Evolutionary conservation across 257 asterid species (phyloP).

Genomic region (Forsythia viridissima): DNA sequence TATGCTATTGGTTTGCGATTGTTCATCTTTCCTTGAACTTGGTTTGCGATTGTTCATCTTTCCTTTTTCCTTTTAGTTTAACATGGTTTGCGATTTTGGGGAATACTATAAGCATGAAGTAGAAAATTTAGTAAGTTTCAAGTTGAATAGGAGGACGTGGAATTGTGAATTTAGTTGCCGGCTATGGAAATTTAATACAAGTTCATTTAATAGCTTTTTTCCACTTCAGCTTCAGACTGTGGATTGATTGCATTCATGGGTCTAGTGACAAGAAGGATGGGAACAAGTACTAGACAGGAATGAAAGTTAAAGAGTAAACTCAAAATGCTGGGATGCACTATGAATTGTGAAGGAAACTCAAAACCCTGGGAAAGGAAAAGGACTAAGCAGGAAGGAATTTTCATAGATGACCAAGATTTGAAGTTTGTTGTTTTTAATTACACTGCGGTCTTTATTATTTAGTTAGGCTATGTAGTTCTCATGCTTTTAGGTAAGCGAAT

Average conservation of each 20-base stretch:
- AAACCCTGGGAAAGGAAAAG: background rate
- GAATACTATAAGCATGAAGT: background rate
- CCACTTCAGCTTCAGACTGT: background rate
- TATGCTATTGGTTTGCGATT: background rate
- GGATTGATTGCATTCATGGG: background rate
- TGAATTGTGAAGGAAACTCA: background rate
- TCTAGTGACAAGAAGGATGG: background rate
- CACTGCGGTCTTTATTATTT: slow-evolving; percentile 4
- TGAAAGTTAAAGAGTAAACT: background rate
- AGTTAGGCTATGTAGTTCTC: background rate
- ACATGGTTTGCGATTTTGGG: background rate
- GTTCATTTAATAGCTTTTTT: background rate
- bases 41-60: background rate
- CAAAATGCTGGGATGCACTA: background rate
- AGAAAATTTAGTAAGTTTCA: background rate
- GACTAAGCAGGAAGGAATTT: background rate
- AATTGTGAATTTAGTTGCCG: background rate
- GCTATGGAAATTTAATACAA: background rate
- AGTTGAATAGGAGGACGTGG: background rate
- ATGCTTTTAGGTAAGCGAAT: background rate
- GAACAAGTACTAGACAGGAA: background rate
- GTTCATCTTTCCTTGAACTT: background rate
- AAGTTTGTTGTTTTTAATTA: background rate
- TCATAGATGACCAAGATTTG: background rate
- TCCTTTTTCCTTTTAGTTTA: slow-evolving; percentile 5